Evolutionary conservation across 495 filamentous ascomycete genomes (phyloP), one percentile per base, ranked within the genome.

Genomic region (Xanthoparmelia taractica): DNA sequence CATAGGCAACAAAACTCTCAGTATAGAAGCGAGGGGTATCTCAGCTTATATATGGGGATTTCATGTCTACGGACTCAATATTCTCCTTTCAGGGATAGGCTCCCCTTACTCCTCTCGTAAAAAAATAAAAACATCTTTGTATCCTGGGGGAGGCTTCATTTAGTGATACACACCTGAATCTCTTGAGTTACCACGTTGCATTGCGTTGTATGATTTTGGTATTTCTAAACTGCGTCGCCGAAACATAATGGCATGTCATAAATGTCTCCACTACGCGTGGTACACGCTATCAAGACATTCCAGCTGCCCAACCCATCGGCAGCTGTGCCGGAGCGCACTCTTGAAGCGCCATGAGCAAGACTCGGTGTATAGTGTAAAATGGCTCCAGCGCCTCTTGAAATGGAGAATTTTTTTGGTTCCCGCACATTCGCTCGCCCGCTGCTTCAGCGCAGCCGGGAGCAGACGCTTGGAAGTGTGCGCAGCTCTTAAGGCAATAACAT

Each of bases 151-250:
- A n/a, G n/a, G n/a, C n/a, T n/a, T n/a, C n/a, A n/a, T n/a, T n/a
- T n/a, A n/a, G n/a, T n/a, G n/a, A n/a, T n/a, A n/a, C n/a, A n/a
- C n/a, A 45, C 8, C 27, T 5, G 8, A 7, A 8, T 11, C 23
- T 50, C 23, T 11, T 50, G n/a, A 27, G 8, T 5, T 50, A 27
- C 11, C 27, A n/a, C 45, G 27, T 50, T 27, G n/a, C 45, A 27
- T 27, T 31, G 48, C 48, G 15, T 31, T 52, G 48, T 52, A 52
- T 52, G 25, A 52, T 52, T 52, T 18, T 31, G 48, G 48, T 29
- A 52, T 52, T 52, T 52, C 48, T 52, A 52, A 31, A 31, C 48
- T 52, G 25, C 25, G 25, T 29, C 25, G 48, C 27, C 27, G 48
- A 52, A 31, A 48, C 0, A 27, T 48, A n/a, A 12, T 48, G 45